Evolutionary conservation across 129 eudicot species (phyloP), one percentile per base, ranked within the genome.

Genomic region (Escallonia rubra): DNA sequence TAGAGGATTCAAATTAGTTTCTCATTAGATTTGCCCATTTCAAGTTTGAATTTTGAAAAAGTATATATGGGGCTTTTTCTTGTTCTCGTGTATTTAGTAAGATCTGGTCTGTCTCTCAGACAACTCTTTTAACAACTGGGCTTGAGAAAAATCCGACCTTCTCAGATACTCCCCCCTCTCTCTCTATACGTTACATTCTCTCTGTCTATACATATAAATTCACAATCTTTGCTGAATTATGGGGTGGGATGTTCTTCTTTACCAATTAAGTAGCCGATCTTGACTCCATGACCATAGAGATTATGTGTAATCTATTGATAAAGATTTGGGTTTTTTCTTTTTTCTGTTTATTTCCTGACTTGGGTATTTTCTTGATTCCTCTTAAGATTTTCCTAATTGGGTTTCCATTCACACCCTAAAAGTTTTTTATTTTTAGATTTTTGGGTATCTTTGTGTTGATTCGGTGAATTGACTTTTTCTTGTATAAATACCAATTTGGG

Each of bases 11-110:
- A 61, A 63, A 57, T 83, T 23, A 76, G 80, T 81, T 81, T 61
- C 86, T 67, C 72, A 23, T 23, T 84, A 86, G 95, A 90, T 90
- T 79, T 83, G 72, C 34, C 34, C 76, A 45, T 63, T 63, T 10
- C 16, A 46, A 6, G 43, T 76, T 87, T 60, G 77, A 71, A 78
- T 80, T 78, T 68, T 75, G 74, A 78, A 76, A 63, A 64, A 64
- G 43, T 34, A 50, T 38, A 3, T 50, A 49, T 41, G 55, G 16
- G 46, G 38, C 45, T 43, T 58, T 75, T 66, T 23, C 56, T 67
- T 72, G 23, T 10, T 52, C 61, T 34, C 12, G 16, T 50, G 39
- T 47, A 65, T 64, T 82, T 46, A 72, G 47, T 60, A 23, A 23
- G 73, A 72, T 79, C 63, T 69, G 70, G 71, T 80, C 50, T 64